Evolutionary conservation across 805 yeast genomes (phyloP), one percentile per base, ranked within the genome.

Genomic region (Metschnikowia similis): DNA sequence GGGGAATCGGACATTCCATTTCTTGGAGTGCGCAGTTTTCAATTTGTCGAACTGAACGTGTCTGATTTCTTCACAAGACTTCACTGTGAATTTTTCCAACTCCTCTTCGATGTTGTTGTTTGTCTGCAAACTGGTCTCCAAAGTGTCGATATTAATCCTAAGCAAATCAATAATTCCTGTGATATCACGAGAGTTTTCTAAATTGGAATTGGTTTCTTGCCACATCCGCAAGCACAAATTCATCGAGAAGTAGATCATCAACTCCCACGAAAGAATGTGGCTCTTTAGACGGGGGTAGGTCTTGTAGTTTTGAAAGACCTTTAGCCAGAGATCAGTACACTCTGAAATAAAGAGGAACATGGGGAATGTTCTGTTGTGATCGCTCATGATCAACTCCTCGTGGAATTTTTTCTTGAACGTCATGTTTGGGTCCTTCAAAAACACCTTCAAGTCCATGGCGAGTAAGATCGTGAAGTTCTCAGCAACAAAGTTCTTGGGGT

Each of bases 381-480:
- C 74, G 43, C 82, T 79, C 73, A 85, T 83, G 66, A 85, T 70
- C 43, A 82, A 67, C 56, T 84, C 88, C 60, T 85, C 89, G 48
- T 78, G 80, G 59, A 76, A 82, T 30, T 74, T 66, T 64, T 84
- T 84, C 53, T 79, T 82, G 66, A 85, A 85, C 0, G 83, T 69
- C 60, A 80, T 72, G 60, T 82, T 81, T 14, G 83, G 73, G 55
- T 77, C 80, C 51, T 76, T 76, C 37, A 84, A 65, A 59, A 85
- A 83, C 35, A 74, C 69, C 52, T 76, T 72, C 45, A 84, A 66
- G 58, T 82, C 83, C 65, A 79, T 71, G 2, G 82, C 76, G 42
- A 79, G 74, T 42, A 81, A 67, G 26, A 82, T 64, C 6, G 81
- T 63, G 59, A 74, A 80, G 47, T 76, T 69, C 3, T 70, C 71